A percentile compares a stretch with the other conserved stretches of the same genome.
Evolutionary conservation across 352 stramenopile genomes (phyloP).

Genomic region (Pythium dissotocum): DNA sequence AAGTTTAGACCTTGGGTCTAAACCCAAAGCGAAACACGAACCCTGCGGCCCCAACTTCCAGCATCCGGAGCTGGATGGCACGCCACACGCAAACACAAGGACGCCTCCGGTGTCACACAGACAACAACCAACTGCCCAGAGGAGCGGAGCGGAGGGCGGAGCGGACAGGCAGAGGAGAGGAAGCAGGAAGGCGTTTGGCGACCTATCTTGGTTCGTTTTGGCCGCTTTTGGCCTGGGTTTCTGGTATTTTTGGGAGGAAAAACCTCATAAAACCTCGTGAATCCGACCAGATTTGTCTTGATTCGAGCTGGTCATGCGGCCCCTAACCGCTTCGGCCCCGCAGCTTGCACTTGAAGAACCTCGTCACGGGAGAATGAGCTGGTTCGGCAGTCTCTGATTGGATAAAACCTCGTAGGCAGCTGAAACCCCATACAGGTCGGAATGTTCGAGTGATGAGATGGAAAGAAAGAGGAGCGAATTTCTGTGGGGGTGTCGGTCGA

Average conservation of each 20-base stretch:
- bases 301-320: background rate
- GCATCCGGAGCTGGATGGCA: background rate
- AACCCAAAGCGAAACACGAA: constrained; percentile 1
- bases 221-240: background rate
- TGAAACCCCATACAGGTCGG: background rate
- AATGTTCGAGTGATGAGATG: background rate
- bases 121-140: background rate
- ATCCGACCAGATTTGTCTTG: constrained; percentile 4
- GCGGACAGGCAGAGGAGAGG: background rate
- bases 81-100: background rate
- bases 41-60: background rate
- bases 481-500: background rate
- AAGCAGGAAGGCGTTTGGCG: background rate
- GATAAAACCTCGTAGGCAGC: background rate
- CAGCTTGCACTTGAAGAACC: constrained; percentile 29
- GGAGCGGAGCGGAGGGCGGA: background rate
- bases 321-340: constrained; percentile 24
- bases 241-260: constrained; percentile 15
- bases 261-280: constrained; percentile 18
- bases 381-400: constrained; percentile 3
- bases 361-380: background rate
- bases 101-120: background rate
- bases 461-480: background rate
- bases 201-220: constrained; percentile 2
- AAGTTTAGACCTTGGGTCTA: background rate